These are phyloP conservation scores for Fusarium continuum DNA, from an alignment of 2,329 filamentous ascomycete genomes.

Conservation along the genomic window DNA sequence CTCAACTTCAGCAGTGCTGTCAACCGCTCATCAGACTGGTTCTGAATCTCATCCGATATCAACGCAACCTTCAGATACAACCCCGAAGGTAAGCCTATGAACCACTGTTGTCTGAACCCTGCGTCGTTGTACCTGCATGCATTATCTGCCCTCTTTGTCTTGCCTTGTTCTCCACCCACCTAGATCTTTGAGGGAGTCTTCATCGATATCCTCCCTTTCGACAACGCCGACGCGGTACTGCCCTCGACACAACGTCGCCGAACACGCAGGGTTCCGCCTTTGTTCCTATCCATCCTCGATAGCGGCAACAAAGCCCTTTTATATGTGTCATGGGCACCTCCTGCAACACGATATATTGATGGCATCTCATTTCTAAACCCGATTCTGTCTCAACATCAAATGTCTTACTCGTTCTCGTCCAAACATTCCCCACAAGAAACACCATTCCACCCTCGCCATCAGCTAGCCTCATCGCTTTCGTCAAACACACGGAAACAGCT, in stretches of 20 bases:
- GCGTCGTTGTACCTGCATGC: slow-evolving; percentile 30
- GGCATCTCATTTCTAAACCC: not conserved
- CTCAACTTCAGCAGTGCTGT: slow-evolving; percentile 38
- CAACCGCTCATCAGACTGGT: slow-evolving; percentile 38
- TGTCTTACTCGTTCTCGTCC: slow-evolving; percentile 33
- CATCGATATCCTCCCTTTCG: slow-evolving; percentile 28
- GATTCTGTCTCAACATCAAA: slow-evolving; percentile 34
- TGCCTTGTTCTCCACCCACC: slow-evolving; percentile 27
- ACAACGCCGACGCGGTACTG: slow-evolving; percentile 7
- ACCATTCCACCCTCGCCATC: slow-evolving; percentile 27
- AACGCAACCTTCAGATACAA: slow-evolving; percentile 9
- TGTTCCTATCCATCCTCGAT: slow-evolving; percentile 1
- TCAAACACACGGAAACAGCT: slow-evolving; percentile 30
- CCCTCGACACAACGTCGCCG: slow-evolving; percentile 8
- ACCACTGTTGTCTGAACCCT: slow-evolving; percentile 19
- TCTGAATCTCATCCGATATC: slow-evolving; percentile 38
- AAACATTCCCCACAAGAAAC: slow-evolving; percentile 38
- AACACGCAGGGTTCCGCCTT: not conserved
- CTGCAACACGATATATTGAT: slow-evolving; percentile 12
- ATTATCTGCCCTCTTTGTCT: slow-evolving; percentile 24
- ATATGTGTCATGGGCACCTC: not conserved
- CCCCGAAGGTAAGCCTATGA: slow-evolving; percentile 34
- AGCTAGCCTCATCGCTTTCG: slow-evolving; percentile 32
- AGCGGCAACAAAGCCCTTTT: slow-evolving; percentile 4
- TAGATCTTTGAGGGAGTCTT: slow-evolving; percentile 20